A percentile compares a stretch with the other conserved stretches of the same genome.
phyloP scores from a whole-genome alignment of 345 rosid species.

The Dovyalis caffra region DNA sequence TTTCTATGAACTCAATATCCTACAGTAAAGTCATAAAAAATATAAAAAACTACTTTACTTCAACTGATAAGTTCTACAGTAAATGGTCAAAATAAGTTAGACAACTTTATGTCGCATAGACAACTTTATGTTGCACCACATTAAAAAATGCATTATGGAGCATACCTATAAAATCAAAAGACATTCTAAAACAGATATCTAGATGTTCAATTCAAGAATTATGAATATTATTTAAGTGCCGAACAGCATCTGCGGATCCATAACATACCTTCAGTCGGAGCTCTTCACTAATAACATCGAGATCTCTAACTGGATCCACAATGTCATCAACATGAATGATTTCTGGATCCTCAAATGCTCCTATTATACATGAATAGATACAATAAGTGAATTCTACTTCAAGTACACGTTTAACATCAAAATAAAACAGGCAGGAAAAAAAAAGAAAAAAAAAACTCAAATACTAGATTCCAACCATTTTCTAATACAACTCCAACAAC shows the following conservation, averaged over 20 bases:
- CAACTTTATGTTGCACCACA: too few relatives aligned
- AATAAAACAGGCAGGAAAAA: too few relatives aligned
- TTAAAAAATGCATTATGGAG: neutral
- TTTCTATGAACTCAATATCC: conserved; percentile 89
- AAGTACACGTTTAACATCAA: too few relatives aligned
- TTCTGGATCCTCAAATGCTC: conserved; percentile 97
- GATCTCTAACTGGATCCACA: conserved; percentile 93
- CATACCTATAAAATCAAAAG: neutral
- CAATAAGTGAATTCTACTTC: neutral
- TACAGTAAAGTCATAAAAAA: conserved; percentile 21
- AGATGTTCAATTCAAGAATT: neutral
- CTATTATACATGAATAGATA: conserved; percentile 26
- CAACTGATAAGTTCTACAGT: conserved; percentile 1
- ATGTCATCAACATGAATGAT: conserved; percentile 93
- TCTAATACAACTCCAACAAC: neutral
- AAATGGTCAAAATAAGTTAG: too few relatives aligned
- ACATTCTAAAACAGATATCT: neutral
- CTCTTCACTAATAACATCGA: conserved; percentile 78
- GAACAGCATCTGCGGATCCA: neutral
- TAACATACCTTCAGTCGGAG: conserved; percentile 75
- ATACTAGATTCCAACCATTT: neutral
- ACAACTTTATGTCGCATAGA: too few relatives aligned
- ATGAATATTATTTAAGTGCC: neutral
- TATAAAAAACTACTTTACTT: neutral
- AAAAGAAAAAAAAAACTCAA: neutral